These are phyloP conservation scores for Rhynchosporium agropyri DNA, from an alignment of 2,329 filamentous ascomycete species.

Conservation along the genomic window DNA sequence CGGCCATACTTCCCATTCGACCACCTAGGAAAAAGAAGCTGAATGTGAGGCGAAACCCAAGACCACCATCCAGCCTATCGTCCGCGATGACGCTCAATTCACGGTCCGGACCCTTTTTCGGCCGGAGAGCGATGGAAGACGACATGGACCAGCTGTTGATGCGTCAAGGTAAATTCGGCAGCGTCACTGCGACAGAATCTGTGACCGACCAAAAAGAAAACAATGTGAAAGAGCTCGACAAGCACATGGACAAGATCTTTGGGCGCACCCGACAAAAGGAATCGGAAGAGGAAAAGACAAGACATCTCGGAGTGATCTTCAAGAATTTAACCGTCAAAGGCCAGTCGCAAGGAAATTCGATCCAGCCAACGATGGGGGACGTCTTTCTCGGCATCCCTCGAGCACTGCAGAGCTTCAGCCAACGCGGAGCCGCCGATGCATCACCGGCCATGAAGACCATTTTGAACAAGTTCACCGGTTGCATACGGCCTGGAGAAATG, in stretches of 20 bases:
- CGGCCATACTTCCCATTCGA: neutral
- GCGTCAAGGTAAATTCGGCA: neutral
- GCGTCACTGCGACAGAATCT: neutral
- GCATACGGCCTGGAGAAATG: constrained; percentile 75
- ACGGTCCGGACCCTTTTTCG: neutral
- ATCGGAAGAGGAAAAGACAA: constrained; percentile 8
- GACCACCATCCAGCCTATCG: neutral
- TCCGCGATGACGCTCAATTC: neutral
- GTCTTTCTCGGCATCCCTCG: neutral
- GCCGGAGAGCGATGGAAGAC: neutral
- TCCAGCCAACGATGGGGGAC: constrained; percentile 3
- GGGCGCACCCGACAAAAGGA: constrained; percentile 3
- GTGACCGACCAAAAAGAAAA: neutral
- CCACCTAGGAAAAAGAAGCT: neutral
- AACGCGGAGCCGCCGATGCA: neutral
- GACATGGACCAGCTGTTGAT: neutral
- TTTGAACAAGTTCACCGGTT: constrained; percentile 64
- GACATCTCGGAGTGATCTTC: constrained; percentile 1
- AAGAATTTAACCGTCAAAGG: constrained; percentile 10
- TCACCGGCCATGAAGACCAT: constrained; percentile 53
- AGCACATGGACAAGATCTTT: constrained; percentile 6
- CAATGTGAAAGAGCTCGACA: constrained; percentile 6
- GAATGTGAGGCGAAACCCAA: neutral
- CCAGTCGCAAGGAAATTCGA: neutral
- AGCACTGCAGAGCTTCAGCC: neutral